These are phyloP conservation scores for Scopulariopsis brevicaulis DNA, from an alignment of 2,329 filamentous ascomycete species.

Conservation along the genomic window DNA sequence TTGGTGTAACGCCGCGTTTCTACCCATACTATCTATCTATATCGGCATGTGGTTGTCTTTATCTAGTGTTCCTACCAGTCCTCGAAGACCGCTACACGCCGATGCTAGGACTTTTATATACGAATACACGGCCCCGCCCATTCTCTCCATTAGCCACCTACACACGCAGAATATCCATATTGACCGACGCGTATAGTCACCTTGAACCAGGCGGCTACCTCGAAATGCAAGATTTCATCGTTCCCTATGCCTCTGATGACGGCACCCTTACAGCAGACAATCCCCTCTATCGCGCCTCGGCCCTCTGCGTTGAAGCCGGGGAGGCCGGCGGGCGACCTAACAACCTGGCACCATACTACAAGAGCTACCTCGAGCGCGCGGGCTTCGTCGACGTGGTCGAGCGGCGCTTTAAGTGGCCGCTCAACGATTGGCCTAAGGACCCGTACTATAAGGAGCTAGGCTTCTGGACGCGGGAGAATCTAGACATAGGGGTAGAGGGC, in stretches of 20 bases:
- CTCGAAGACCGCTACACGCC: too few species aligned
- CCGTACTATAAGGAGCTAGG: slow-evolving; percentile 32
- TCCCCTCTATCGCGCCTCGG: slow-evolving; percentile 13
- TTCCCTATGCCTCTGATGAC: slow-evolving; percentile 22
- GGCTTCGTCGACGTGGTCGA: slow-evolving; percentile 15
- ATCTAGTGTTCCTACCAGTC: too few species aligned
- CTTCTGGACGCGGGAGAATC: slow-evolving; percentile 20
- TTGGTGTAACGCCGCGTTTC: too few species aligned
- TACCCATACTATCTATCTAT: too few species aligned
- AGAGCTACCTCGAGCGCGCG: slow-evolving; percentile 10
- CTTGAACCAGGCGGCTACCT: slow-evolving; percentile 42
- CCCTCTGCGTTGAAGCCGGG: slow-evolving; percentile 14
- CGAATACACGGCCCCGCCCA: too few species aligned
- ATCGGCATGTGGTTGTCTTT: too few species aligned
- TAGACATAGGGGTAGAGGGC: slow-evolving; percentile 19
- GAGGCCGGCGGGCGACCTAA: slow-evolving; percentile 18
- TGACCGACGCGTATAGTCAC: slow-evolving; percentile 35
- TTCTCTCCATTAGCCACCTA: slow-evolving; percentile 7
- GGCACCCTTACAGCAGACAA: slow-evolving; percentile 14
- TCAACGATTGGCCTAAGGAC: slow-evolving; percentile 35
- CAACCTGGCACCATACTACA: slow-evolving; percentile 11
- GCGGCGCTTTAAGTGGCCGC: slow-evolving; percentile 15
- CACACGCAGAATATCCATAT: slow-evolving; percentile 27
- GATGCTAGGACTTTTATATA: too few species aligned
- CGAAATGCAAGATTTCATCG: slow-evolving; percentile 23